Base-by-base conservation (phyloP, 306 rosid genomes). In the Cucurbita ficifolia region DNA sequence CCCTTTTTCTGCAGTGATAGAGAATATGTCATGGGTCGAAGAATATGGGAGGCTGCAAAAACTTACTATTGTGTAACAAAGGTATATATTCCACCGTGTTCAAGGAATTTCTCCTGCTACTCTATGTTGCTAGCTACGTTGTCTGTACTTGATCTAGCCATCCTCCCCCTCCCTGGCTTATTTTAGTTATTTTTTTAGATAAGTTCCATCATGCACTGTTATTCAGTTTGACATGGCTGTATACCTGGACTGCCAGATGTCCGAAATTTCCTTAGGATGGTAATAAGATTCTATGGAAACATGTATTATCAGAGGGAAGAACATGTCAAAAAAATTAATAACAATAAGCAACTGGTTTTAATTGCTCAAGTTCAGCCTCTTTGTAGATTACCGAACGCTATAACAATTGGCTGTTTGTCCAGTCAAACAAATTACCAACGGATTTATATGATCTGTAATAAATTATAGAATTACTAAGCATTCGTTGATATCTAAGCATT, bases 1-100 rank as follows among this genome's bases (percentile, higher is more conserved):
- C 99, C 99, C 46, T 95, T 95, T 76, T 95, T 95, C 91, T 95
- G 99, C 80, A 95, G 97, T 65, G 99, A 95, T 82, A 92, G 99
- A 67, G 99, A 95, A 83, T 95, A 95, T 76, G 84, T 91, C 76
- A 89, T 91, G 76, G 97, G 96, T 79, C 88, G 99, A 83, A 86
- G 94, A 85, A 91, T 95, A 83, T 95, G 99, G 99, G 97, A 91
- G 87, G 86, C 89, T 76, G 96, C 89, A 77, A 89, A 95, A 61
- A 59, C 90, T 14, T 91, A 86, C 82, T 95, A 91, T 61, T 95
- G 99, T 78, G 92, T 91, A 75, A 89, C 99, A 56, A 95, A 91
- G 99, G 99, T 95, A 83, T 51, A 73, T 38, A 50, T 49, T 50
- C 6, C 74, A 69, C 12, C 57, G 48, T 69, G 42, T 69, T 48